Evolutionary conservation across 2,329 filamentous ascomycete species (phyloP).

Genomic region (Fusarium oligoseptatum): DNA sequence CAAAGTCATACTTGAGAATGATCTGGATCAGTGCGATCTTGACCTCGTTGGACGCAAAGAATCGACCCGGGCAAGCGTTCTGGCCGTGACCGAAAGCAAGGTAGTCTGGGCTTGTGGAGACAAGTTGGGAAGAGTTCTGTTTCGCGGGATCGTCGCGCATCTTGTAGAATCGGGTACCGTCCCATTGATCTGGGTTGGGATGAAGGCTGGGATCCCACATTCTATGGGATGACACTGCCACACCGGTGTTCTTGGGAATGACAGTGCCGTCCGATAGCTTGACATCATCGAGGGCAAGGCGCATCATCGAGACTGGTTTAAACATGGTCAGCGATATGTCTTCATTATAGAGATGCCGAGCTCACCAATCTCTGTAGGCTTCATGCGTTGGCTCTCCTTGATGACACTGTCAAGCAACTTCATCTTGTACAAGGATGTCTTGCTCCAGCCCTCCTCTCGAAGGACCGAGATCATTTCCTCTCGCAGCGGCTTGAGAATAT

Average conservation of each 20-base stretch:
- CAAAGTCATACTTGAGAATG: slow-evolving; percentile 48
- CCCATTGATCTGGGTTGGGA: slow-evolving; percentile 42
- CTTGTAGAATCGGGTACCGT: slow-evolving; percentile 47
- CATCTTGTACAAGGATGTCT: not conserved
- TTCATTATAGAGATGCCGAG: not conserved
- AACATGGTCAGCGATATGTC: not conserved
- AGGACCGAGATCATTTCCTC: not conserved
- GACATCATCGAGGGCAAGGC: slow-evolving; percentile 4
- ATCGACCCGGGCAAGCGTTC: slow-evolving; percentile 58
- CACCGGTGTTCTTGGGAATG: not conserved
- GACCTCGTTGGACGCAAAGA: slow-evolving; percentile 58
- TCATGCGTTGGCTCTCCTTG: not conserved
- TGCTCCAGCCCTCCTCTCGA: not conserved
- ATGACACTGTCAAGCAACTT: not conserved
- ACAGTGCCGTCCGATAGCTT: slow-evolving; percentile 10
- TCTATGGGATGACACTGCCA: not conserved
- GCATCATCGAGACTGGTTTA: slow-evolving; percentile 4
- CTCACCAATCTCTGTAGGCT: not conserved
- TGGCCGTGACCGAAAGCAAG: slow-evolving; percentile 57
- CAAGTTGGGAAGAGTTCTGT: slow-evolving; percentile 49
- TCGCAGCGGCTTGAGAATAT: not conserved
- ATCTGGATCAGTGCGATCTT: slow-evolving; percentile 52
- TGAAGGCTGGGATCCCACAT: slow-evolving; percentile 44
- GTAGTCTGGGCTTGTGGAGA: slow-evolving; percentile 49
- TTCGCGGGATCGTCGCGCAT: slow-evolving; percentile 43